Evolutionary conservation across 2,329 filamentous ascomycete species (phyloP).

Genomic region (Chrysoporthe deuterocubensis): DNA sequence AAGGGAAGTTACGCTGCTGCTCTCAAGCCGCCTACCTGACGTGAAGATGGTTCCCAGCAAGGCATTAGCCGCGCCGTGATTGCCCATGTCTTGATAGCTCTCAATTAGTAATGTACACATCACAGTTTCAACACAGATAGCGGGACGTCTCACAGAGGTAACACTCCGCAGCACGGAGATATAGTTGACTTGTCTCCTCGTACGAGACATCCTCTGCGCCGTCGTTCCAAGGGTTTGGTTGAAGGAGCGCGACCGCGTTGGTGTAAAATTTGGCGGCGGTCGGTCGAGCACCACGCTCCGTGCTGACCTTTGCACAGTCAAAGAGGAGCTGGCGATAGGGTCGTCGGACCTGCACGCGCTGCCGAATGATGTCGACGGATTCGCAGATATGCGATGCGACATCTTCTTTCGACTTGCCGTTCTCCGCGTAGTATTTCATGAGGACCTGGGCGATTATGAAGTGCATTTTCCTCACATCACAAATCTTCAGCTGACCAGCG

Average conservation of each 20-base stretch:
- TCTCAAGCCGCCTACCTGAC: constrained; percentile 47
- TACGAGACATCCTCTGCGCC: constrained; percentile 75
- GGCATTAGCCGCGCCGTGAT: constrained; percentile 67
- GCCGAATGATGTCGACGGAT: constrained; percentile 74
- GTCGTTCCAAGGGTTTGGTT: constrained; percentile 77
- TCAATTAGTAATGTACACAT: background rate
- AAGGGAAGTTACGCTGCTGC: background rate
- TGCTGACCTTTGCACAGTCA: constrained; percentile 76
- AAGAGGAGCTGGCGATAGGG: constrained; percentile 77
- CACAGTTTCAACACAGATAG: constrained; percentile 37
- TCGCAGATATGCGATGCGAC: constrained; percentile 83
- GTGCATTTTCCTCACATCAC: constrained; percentile 79
- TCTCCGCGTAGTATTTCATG: constrained; percentile 68
- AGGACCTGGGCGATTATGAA: constrained; percentile 85
- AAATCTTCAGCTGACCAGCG: constrained; percentile 70
- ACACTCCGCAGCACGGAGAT: constrained; percentile 80
- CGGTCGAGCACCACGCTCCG: constrained; percentile 80
- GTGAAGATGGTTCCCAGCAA: constrained; percentile 73
- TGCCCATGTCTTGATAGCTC: constrained; percentile 58
- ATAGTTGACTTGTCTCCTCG: constrained; percentile 80
- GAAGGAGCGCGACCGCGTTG: constrained; percentile 77
- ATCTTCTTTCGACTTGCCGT: constrained; percentile 69
- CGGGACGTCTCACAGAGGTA: constrained; percentile 53
- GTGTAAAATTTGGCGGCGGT: constrained; percentile 84
- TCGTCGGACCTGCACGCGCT: constrained; percentile 61